phyloP scores from a whole-genome alignment of 2,329 filamentous ascomycete species.

The Macrophomina phaseolina region DNA sequence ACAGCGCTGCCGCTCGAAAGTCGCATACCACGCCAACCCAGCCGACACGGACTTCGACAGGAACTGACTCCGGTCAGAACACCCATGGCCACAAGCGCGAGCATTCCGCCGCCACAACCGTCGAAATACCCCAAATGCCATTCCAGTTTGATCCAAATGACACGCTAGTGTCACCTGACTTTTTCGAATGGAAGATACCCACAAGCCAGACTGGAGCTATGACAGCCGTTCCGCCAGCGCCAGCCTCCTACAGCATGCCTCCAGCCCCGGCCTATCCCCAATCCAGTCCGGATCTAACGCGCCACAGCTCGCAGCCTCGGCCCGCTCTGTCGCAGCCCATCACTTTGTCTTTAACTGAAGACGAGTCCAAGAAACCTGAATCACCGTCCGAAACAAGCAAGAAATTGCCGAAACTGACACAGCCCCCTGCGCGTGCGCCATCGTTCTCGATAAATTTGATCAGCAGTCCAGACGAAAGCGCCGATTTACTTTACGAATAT shows the following conservation, averaged over 20 bases:
- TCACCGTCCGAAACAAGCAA: conserved; percentile 41
- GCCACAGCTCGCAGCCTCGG: conserved; percentile 22
- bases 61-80: conserved; percentile 36
- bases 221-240: conserved; percentile 50
- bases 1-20: conserved; percentile 78
- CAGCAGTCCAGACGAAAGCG: conserved; percentile 73
- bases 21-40: conserved; percentile 41
- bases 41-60: conserved; percentile 44
- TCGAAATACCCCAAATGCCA: conserved; percentile 46
- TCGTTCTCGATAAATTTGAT: conserved; percentile 56
- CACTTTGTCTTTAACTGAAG: conserved; percentile 62
- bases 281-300: conserved; percentile 57
- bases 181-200: conserved; percentile 53
- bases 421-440: conserved; percentile 46
- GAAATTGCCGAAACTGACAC: conserved; percentile 39
- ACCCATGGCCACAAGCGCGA: conserved; percentile 37
- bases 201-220: conserved; percentile 44
- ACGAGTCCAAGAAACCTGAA: conserved; percentile 53
- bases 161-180: conserved; percentile 48
- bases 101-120: conserved; percentile 34
- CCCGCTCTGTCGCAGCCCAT: conserved; percentile 50
- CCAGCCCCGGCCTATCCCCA: conserved; percentile 52
- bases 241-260: conserved; percentile 42
- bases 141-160: conserved; percentile 50
- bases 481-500: conserved; percentile 90